Conservation (phyloP, 345 rosid species). For the Noccaea caerulescens region DNA sequence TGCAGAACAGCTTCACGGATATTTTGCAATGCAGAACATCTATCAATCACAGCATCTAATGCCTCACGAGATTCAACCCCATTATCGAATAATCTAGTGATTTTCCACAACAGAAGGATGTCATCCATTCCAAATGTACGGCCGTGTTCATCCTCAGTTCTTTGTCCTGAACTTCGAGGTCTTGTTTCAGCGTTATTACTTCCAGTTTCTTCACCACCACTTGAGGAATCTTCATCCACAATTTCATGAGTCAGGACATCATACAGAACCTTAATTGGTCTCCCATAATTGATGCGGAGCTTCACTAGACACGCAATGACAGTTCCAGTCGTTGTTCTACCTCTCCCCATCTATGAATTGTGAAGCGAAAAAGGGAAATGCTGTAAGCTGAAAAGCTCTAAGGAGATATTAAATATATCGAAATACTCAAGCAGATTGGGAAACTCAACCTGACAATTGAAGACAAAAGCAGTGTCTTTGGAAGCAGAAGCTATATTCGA, state of each 20-base stretch:
- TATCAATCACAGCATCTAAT: conserved; percentile 86
- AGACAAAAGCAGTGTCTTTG: conserved; percentile 85
- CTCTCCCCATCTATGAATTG: conserved; percentile 87
- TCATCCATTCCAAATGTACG: conserved; percentile 90
- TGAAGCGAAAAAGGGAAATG: conserved; percentile 25
- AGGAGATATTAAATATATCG: not conserved
- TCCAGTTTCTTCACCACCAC: conserved; percentile 91
- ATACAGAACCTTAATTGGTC: conserved; percentile 72
- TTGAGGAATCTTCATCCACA: conserved; percentile 76
- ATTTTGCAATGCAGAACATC: conserved; percentile 97
- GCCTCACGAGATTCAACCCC: conserved; percentile 94
- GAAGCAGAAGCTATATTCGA: conserved; percentile 86
- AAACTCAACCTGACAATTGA: conserved; percentile 90
- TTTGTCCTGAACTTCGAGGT: conserved; percentile 42
- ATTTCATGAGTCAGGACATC: conserved; percentile 65
- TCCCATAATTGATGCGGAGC: conserved; percentile 83
- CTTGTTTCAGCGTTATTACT: conserved; percentile 49
- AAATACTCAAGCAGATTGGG: conserved; percentile 24
- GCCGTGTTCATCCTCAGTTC: conserved; percentile 54
- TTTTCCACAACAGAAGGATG: conserved; percentile 82
- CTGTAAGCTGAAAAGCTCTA: not conserved
- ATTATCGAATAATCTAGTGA: conserved; percentile 89
- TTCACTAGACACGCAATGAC: conserved; percentile 97
- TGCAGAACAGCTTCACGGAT: conserved; percentile 91
- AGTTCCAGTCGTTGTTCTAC: conserved; percentile 99